Conservation (phyloP, 768 basidiomycete genomes). For the Obba rivulosa region DNA sequence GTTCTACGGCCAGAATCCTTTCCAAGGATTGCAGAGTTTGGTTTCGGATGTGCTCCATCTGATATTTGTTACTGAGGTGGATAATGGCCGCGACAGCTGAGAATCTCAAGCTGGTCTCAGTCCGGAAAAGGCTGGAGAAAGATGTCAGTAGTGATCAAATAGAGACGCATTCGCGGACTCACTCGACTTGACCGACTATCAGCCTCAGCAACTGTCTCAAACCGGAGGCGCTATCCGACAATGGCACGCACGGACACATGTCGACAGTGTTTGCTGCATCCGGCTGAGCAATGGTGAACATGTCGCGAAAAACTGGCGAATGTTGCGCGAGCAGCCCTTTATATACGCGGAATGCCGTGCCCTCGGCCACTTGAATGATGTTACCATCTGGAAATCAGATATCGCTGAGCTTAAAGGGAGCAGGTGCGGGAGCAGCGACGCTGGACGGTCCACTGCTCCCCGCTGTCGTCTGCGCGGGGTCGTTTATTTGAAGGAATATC, state of each 20-base stretch:
- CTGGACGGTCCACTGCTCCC: background rate
- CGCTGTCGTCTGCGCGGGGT: background rate
- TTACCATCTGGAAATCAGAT: conserved; percentile 22
- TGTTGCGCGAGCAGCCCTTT: conserved; percentile 8
- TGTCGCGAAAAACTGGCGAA: conserved; percentile 13
- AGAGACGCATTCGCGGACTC: no score
- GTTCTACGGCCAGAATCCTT: no score
- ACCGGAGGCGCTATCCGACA: background rate
- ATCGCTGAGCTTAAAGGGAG: background rate
- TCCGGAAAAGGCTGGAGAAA: no score
- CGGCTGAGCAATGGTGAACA: conserved; percentile 12
- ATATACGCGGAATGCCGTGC: conserved; percentile 19
- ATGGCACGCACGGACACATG: background rate
- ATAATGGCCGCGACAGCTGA: no score
- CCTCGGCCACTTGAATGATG: conserved; percentile 10
- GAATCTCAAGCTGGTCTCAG: no score
- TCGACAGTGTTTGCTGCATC: background rate
- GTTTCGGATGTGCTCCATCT: no score
- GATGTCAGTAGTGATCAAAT: no score
- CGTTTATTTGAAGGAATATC: background rate
- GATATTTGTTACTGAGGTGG: no score
- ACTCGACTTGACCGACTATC: background rate
- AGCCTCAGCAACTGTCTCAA: background rate
- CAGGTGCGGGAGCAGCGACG: background rate
- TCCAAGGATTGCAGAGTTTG: no score